phyloP scores from a whole-genome alignment of 2,329 filamentous ascomycete species.

The Colletotrichum euphorbiae region DNA sequence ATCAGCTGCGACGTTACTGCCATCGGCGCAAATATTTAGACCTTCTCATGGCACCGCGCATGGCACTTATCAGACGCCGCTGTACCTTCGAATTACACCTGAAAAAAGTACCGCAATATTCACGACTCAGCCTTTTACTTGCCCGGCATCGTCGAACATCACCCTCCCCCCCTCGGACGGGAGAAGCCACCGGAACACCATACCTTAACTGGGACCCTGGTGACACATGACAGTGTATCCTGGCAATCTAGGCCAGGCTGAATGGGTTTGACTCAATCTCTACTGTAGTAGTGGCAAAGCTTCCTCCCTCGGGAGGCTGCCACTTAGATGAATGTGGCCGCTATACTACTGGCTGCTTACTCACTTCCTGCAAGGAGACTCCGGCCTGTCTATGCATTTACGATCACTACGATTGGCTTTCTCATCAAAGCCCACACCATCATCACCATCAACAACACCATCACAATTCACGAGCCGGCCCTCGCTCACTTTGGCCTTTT shows the following conservation, averaged over 20 bases:
- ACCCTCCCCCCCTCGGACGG: slow-evolving; percentile 21
- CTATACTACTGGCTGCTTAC: slow-evolving; percentile 7
- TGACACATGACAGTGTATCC: background rate
- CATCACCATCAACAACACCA: slow-evolving; percentile 6
- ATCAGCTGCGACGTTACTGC: too few species aligned
- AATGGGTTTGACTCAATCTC: background rate
- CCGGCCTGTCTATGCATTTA: background rate
- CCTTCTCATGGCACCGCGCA: too few species aligned
- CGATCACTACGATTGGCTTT: slow-evolving; percentile 24
- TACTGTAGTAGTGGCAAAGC: background rate
- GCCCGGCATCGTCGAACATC: slow-evolving; percentile 18
- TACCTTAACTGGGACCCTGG: background rate
- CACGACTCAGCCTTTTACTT: background rate
- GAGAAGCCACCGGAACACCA: slow-evolving; percentile 22
- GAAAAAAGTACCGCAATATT: background rate
- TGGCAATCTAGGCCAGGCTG: background rate
- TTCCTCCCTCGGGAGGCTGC: slow-evolving; percentile 1
- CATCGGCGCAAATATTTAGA: too few species aligned
- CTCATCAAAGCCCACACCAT: background rate
- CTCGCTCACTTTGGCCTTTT: slow-evolving; percentile 1
- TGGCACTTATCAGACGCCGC: too few species aligned
- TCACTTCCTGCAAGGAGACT: slow-evolving; percentile 16
- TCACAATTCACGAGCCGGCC: background rate
- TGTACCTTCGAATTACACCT: too few species aligned
- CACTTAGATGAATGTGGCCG: background rate